phyloP scores from a whole-genome alignment of 202 grass and related monocot genomes.

The Bolboschoenoplectus hybrid region DNA sequence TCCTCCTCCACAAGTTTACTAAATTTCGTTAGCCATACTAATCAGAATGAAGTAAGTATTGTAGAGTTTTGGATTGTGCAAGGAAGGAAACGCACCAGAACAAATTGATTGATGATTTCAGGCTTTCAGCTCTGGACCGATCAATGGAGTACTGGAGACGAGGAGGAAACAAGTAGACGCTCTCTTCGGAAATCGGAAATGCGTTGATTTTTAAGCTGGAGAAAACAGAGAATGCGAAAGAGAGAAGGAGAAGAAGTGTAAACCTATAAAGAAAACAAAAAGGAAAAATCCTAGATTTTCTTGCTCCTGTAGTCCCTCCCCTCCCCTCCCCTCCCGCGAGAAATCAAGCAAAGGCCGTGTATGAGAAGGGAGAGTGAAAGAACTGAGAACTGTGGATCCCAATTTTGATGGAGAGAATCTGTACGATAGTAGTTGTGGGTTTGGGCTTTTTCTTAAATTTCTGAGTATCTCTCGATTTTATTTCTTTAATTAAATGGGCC shows the following conservation, averaged over 20 bases:
- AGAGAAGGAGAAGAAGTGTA: background rate
- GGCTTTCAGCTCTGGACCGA: background rate
- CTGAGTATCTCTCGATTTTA: no score
- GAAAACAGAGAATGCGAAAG: background rate
- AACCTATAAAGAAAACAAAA: no score
- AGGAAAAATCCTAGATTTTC: background rate
- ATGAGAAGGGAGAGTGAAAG: no score
- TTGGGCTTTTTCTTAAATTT: no score
- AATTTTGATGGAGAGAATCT: no score
- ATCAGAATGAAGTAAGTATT: background rate
- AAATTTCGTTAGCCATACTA: background rate
- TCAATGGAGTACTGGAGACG: background rate
- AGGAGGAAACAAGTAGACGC: background rate
- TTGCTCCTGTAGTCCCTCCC: no score
- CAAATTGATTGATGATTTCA: background rate
- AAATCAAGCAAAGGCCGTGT: no score
- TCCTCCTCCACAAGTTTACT: background rate
- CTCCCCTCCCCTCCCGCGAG: no score
- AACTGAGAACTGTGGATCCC: no score
- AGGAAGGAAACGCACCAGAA: background rate
- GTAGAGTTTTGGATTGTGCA: background rate
- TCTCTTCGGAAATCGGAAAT: no score
- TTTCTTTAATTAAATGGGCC: no score
- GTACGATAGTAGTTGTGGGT: no score
- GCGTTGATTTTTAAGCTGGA: background rate